Percentiles rank a stretch among this genome's conserved stretches.
Conservation (phyloP, 805 yeast species). For the Myxozyma sirexii region DNA sequence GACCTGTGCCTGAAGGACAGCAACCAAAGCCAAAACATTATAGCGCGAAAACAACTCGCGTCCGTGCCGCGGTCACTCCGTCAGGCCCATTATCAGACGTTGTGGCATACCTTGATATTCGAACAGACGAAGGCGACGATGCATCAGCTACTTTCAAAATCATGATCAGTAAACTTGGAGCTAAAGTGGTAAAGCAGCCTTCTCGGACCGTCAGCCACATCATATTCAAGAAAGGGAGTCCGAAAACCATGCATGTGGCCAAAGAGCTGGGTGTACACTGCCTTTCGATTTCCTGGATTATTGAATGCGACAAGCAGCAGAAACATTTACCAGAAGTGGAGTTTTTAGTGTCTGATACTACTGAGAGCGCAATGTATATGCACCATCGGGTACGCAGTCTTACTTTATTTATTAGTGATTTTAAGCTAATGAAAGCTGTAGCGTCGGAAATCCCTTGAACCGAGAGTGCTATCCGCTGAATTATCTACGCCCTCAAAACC, state of each 20-base stretch:
- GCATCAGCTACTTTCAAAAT: conserved; percentile 29
- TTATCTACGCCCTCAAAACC: background rate
- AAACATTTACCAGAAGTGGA: background rate
- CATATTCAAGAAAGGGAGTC: conserved; percentile 32
- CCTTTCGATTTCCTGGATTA: conserved; percentile 31
- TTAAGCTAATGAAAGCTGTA: background rate
- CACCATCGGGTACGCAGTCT: conserved; percentile 4
- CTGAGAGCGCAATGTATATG: background rate
- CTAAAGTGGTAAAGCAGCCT: conserved; percentile 18
- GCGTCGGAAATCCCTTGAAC: conserved; percentile 21
- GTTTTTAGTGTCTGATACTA: conserved; percentile 8
- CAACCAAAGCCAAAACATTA: background rate
- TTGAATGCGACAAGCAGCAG: conserved; percentile 13
- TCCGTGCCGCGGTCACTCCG: no score
- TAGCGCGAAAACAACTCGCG: background rate
- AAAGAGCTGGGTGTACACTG: conserved; percentile 12
- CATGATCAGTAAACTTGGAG: conserved; percentile 31
- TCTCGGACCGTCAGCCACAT: conserved; percentile 31
- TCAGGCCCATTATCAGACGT: conserved; percentile 20
- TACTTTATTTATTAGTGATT: background rate
- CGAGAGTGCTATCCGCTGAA: conserved; percentile 3
- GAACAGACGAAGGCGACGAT: conserved; percentile 30
- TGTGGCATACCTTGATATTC: conserved; percentile 29
- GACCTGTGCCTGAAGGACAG: background rate
- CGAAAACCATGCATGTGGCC: conserved; percentile 25